Evolutionary conservation across 129 eudicot species (phyloP).

Genomic region (sunflower (Helianthus annuus)): DNA sequence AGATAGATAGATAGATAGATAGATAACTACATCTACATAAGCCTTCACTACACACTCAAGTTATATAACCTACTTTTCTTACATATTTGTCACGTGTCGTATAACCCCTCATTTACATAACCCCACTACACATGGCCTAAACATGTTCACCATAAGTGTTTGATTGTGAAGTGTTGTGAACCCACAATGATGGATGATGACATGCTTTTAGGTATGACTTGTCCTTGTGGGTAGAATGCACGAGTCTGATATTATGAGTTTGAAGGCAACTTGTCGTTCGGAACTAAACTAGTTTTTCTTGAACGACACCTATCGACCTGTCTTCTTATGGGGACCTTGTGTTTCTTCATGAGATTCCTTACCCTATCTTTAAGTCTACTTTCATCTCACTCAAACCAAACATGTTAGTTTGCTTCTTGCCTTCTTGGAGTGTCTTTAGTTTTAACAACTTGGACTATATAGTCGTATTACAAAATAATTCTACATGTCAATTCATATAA

Average conservation of each 20-base stretch:
- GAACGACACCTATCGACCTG: slow-evolving; percentile 5
- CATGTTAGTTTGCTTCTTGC: neutral
- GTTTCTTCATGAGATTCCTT: neutral
- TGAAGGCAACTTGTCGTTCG: slow-evolving; percentile 11
- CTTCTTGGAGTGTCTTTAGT: neutral
- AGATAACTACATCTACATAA: too few relatives aligned
- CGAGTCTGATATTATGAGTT: slow-evolving; percentile 2
- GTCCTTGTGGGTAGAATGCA: neutral
- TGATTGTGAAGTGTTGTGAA: neutral
- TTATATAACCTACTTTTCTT: too few relatives aligned
- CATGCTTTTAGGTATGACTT: neutral
- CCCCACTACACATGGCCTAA: too few relatives aligned
- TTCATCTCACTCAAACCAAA: neutral
- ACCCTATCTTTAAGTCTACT: neutral
- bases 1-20: too few relatives aligned
- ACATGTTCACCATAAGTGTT: neutral
- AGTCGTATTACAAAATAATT: too few relatives aligned
- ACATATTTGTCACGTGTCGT: too few relatives aligned
- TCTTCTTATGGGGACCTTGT: slow-evolving; percentile 3
- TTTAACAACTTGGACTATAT: neutral
- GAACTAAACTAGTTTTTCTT: slow-evolving; percentile 8
- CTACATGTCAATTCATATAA: too few relatives aligned
- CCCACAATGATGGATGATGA: neutral
- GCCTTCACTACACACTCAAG: too few relatives aligned
- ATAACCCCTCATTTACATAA: too few relatives aligned